These are phyloP conservation scores for Linnemannia elongata DNA, from an alignment of 192 early-diverging fungal genomes.

Conservation along the genomic window DNA sequence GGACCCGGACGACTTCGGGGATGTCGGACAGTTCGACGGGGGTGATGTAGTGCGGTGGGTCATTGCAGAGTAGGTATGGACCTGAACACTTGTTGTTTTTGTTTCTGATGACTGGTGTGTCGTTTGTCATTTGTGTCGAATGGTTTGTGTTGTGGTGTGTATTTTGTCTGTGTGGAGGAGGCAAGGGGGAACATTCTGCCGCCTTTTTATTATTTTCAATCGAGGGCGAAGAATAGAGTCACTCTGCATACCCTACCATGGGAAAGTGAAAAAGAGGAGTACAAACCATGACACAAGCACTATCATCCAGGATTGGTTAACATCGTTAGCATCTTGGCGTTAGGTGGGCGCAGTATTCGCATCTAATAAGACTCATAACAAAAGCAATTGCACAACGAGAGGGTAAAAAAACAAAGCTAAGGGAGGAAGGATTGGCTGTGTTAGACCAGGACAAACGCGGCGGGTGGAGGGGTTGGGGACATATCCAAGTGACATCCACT, in stretches of 20 bases:
- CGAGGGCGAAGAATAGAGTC: background rate
- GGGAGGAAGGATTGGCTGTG: background rate
- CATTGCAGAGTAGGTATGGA: slow-evolving; percentile 18
- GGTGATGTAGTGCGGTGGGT: slow-evolving; percentile 43
- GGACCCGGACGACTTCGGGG: slow-evolving; percentile 39
- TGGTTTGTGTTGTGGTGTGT: background rate
- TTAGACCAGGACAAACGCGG: background rate
- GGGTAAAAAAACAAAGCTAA: background rate
- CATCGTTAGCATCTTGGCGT: background rate
- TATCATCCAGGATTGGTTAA: too few relatives aligned
- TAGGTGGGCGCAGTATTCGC: background rate
- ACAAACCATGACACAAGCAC: too few relatives aligned
- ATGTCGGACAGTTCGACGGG: slow-evolving; percentile 30
- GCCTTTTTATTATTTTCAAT: background rate
- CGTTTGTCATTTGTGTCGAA: background rate
- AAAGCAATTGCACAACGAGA: background rate
- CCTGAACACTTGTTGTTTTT: slow-evolving; percentile 12
- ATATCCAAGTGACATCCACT: background rate
- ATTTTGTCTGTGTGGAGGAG: background rate
- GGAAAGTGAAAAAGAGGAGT: background rate
- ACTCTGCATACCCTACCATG: background rate
- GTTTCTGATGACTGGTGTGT: background rate
- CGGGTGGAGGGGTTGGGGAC: background rate
- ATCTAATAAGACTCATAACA: background rate
- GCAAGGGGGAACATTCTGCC: background rate